Evolutionary conservation across 257 asterid genomes (phyloP).

Genomic region (Eucommia ulmoides): DNA sequence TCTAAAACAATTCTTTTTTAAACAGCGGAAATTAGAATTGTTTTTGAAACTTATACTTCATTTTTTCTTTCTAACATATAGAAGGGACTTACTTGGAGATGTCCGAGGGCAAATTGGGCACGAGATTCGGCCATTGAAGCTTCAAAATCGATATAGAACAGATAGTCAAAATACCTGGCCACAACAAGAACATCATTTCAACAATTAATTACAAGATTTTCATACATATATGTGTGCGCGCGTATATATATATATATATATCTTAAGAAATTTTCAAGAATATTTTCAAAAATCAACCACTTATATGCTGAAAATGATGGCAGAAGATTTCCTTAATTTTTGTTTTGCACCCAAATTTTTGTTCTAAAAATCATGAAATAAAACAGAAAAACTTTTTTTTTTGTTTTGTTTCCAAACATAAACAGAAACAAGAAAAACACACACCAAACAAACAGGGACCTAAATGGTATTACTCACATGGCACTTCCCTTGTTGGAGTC

Average conservation of each 20-base stretch:
- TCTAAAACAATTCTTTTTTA: not conserved
- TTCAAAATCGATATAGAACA: conserved; percentile 86
- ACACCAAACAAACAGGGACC: too few species aligned
- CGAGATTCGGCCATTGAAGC: conserved; percentile 95
- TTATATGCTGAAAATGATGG: too few species aligned
- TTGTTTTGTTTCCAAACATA: not conserved
- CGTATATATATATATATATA: not conserved
- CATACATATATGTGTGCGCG: not conserved
- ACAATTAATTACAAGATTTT: not conserved
- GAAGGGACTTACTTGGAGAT: conserved; percentile 41
- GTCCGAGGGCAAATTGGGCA: conserved; percentile 62
- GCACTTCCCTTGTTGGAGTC: conserved; percentile 64
- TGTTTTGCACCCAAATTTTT: not conserved
- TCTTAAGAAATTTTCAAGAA: too few species aligned
- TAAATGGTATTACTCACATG: conserved; percentile 55
- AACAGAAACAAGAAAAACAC: too few species aligned
- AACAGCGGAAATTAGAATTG: not conserved
- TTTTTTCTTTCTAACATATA: not conserved
- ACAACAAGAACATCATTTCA: conserved; percentile 11
- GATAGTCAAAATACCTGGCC: conserved; percentile 89
- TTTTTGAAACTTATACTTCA: not conserved
- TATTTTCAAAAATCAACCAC: too few species aligned
- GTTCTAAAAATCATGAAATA: not conserved
- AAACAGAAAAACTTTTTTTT: not conserved
- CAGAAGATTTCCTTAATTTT: not conserved